Percentiles rank a stretch among this genome's conserved stretches.
Conservation (phyloP, 2,329 filamentous ascomycete species). For the Alternaria atra region DNA sequence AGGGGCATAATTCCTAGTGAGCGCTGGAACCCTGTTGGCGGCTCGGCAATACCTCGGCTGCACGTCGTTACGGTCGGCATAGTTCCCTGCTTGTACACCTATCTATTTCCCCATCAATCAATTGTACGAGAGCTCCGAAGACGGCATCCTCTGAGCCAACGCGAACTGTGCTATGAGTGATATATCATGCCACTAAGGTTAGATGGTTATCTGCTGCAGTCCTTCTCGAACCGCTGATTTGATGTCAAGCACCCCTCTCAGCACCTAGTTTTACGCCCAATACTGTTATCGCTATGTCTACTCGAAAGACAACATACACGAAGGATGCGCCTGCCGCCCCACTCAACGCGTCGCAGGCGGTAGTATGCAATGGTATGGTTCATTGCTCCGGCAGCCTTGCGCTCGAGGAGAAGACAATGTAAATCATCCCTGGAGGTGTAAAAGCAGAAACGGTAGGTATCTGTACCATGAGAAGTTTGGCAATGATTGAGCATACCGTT, state of each 20-base stretch:
- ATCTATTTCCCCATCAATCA: not conserved
- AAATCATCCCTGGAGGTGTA: conserved; percentile 1
- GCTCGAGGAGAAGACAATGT: not conserved
- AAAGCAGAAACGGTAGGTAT: conserved; percentile 2
- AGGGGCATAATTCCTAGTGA: not conserved
- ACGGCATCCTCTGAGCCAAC: not conserved
- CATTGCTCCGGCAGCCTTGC: conserved; percentile 2
- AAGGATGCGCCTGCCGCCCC: not conserved
- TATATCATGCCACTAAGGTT: not conserved
- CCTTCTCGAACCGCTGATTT: not conserved
- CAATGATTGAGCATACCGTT: not conserved
- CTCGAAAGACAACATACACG: not conserved
- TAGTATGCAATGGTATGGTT: conserved; percentile 4
- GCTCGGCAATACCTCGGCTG: not conserved
- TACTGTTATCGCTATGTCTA: not conserved
- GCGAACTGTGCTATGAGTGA: not conserved
- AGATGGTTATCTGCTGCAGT: not conserved
- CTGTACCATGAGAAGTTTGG: not conserved
- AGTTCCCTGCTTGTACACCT: not conserved
- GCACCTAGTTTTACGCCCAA: not conserved
- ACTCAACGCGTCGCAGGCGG: conserved; percentile 1
- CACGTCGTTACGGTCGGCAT: not conserved
- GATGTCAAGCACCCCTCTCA: not conserved
- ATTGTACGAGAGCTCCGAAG: conserved; percentile 1
- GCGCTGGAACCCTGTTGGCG: not conserved